Evolutionary conservation across 2,329 filamentous ascomycete species (phyloP), one percentile per base, ranked within the genome.

Genomic region (Talaromyces rugulosus): DNA sequence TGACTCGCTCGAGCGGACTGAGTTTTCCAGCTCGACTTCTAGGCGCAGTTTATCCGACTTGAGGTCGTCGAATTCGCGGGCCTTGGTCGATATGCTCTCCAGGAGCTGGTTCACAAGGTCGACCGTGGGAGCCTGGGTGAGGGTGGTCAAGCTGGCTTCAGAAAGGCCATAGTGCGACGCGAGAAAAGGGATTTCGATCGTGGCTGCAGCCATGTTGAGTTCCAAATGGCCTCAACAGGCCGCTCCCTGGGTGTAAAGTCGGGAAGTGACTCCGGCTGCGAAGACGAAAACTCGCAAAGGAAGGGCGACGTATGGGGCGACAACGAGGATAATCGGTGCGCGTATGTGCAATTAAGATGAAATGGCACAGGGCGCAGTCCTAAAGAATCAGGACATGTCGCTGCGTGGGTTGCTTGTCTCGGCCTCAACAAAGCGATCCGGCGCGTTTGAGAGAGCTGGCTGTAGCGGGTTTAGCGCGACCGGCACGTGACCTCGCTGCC

Each of bases 1-100:
- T 28, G 89, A 87, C 73, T 98, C 94, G 63, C 89, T 89, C 66
- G 86, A 90, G 69, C 92, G 89, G 55, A 96, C 89, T 18, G 89
- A 89, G 75, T 92, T 95, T 75, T 99, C 95, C 7, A 98, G 85
- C 80, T 98, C 93, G 52, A 99, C 95, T 70, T 96, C 92, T 53
- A 91, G 81, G 67, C 91, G 89, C 52, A 97, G 83, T 78, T 97
- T 98, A 66, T 96, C 91, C 9, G 94, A 89, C 69, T 89, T 91
- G 47, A 96, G 79, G 44, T 87, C 85, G 72, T 96, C 92, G 69
- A 86, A 89, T 70, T 96, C 92, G 69, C 88, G 90, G 40, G 91
- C 92, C 75, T 95, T 96, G 33, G 81, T 80, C 28, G 88, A 85
- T 59, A 98, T 85, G 30, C 90, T 88, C 65, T 86, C 82, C 47